Evolutionary conservation across 768 basidiomycete genomes (phyloP).

Genomic region (Mycena olivaceomarginata): DNA sequence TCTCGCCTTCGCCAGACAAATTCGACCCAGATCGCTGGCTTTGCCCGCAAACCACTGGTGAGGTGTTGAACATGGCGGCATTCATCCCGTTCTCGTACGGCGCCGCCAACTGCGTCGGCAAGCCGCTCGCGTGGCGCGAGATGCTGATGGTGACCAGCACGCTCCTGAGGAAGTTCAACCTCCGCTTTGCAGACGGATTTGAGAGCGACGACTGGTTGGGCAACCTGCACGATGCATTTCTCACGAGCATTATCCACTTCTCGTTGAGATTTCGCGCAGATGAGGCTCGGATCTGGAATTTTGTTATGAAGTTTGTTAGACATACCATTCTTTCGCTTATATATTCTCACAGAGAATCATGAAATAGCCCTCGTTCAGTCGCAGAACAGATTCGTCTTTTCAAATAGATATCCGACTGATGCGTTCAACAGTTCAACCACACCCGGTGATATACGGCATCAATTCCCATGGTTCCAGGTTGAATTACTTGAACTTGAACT

Average conservation of each 20-base stretch:
- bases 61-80: conserved; percentile 51
- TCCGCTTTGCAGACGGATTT: conserved; percentile 54
- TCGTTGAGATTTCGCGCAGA: conserved; percentile 21
- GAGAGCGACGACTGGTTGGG: conserved; percentile 19
- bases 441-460: too few species aligned
- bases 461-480: too few species aligned
- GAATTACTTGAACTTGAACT: too few species aligned
- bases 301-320: too few species aligned
- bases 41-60: not conserved
- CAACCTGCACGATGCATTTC: conserved; percentile 20
- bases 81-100: conserved; percentile 67
- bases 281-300: not conserved
- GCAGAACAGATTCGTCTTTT: too few species aligned
- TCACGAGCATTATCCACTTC: conserved; percentile 29
- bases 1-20: conserved; percentile 58
- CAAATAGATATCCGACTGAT: too few species aligned
- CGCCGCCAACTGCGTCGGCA: conserved; percentile 64
- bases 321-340: not conserved
- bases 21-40: conserved; percentile 69
- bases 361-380: too few species aligned
- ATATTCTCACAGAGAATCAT: not conserved
- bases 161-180: conserved; percentile 60
- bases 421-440: too few species aligned
- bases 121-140: conserved; percentile 60
- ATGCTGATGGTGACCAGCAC: conserved; percentile 59